Percentiles rank a stretch among this genome's conserved stretches.
phyloP scores from a whole-genome alignment of 805 yeast genomes.

The Candida caryicola region DNA sequence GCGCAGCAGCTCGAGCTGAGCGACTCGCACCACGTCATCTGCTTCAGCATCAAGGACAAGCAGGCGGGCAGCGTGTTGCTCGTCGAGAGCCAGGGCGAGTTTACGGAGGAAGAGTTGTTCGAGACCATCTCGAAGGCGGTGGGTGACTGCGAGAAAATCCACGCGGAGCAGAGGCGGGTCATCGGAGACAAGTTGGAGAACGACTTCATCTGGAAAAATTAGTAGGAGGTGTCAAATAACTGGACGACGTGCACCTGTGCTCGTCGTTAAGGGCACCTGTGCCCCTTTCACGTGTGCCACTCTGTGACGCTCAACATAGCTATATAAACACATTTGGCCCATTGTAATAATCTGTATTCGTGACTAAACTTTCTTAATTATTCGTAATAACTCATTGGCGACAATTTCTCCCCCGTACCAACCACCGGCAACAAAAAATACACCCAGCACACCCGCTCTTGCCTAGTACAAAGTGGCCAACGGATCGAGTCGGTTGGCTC shows the following conservation, averaged over 20 bases:
- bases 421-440: too few relatives aligned
- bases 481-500: conserved; percentile 36
- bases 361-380: too few relatives aligned
- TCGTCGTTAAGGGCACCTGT: too few relatives aligned
- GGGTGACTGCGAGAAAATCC: conserved; percentile 43
- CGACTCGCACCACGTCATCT: conserved; percentile 63
- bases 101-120: conserved; percentile 55
- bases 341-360: too few relatives aligned
- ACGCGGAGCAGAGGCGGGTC: conserved; percentile 45
- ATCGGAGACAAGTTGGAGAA: conserved; percentile 46
- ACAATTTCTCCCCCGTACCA: too few relatives aligned
- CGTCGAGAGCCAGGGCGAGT: conserved; percentile 71
- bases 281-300: too few relatives aligned
- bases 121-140: conserved; percentile 53
- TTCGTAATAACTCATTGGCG: too few relatives aligned
- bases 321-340: too few relatives aligned
- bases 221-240: too few relatives aligned
- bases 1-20: conserved; percentile 41
- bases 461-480: conserved; percentile 41
- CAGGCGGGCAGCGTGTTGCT: conserved; percentile 56
- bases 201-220: conserved; percentile 59
- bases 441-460: too few relatives aligned
- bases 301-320: too few relatives aligned
- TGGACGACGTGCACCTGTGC: too few relatives aligned
- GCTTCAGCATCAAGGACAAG: conserved; percentile 52